Evolutionary conservation across 225 moss, liverwort and hornwort species (phyloP), one percentile per base, ranked within the genome.

Genomic region (Pleurozium schreberi): DNA sequence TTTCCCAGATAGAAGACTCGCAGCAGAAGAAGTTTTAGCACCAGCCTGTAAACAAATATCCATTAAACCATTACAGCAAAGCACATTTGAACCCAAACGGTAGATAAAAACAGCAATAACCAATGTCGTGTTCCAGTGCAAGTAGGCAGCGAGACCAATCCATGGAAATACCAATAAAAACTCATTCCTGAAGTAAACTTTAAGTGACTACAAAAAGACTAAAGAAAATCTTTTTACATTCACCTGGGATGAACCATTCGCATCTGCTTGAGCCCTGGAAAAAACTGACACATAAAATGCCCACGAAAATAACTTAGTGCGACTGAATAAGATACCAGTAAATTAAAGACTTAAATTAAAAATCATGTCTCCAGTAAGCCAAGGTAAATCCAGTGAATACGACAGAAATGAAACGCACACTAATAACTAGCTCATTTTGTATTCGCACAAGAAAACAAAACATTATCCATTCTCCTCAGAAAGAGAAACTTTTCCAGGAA

Each of bases 1-100:
- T 89, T 91, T 92, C 42, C 94, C 93, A n/a, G 96, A 95, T n/a
- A 98, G 68, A 86, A 96, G 91, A 93, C 95, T 94, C 58, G 97
- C 97, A 18, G 97, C 97, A 82, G 98, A 96, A 84, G 93, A 90
- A 49, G 85, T 89, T 50, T 93, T 94, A 38, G 83, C 91, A 90
- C 82, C 91, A 87, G 74, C 87, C 93, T 90, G 71, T 81, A 86
- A 30, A 77, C 69, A 89, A 20, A 64, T 19, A 47, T 81, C 50
- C 60, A 76, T 36, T 14, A 60, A 68, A 82, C 33, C 68, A 73
- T 64, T 88, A 62, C 86, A 86, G 88, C 18, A 83, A 77, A 77
- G 70, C 61, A 84, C 50, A 89, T 50, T 28, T 52, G n/a, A 47
- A 30, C 58, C 47, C 63, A 64, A 88, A 62, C 11, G 8, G 26